Evolutionary conservation across 2,329 filamentous ascomycete genomes (phyloP).

Genomic region (Fusarium luffae): DNA sequence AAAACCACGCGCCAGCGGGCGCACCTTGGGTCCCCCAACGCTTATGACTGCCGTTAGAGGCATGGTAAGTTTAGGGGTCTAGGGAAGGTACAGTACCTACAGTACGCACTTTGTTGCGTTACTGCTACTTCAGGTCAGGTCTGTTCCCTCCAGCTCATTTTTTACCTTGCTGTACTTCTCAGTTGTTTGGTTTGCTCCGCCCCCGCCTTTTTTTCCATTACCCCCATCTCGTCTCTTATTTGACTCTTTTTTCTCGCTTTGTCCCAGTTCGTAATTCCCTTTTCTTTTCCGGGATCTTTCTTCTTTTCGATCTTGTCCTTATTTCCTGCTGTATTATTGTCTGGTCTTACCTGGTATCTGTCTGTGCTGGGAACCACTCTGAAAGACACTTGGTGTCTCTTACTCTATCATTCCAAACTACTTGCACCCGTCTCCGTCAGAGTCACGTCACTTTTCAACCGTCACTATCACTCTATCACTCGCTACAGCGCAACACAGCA

Average conservation of each 20-base stretch:
- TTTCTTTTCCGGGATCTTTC: constrained; percentile 44
- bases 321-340: constrained; percentile 33
- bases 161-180: constrained; percentile 1
- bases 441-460: not conserved
- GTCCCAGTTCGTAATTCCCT: constrained; percentile 40
- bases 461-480: not conserved
- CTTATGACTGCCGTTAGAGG: constrained; percentile 39
- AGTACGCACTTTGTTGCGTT: constrained; percentile 9
- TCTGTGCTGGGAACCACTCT: not conserved
- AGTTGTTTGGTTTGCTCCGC: constrained; percentile 40
- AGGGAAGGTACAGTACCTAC: constrained; percentile 16
- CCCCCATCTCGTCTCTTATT: constrained; percentile 32
- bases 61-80: constrained; percentile 33
- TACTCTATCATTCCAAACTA: not conserved
- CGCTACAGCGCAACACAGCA: not conserved
- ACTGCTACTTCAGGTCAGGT: constrained; percentile 6
- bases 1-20: constrained; percentile 34
- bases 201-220: constrained; percentile 42
- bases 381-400: not conserved
- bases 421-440: not conserved
- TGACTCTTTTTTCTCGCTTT: constrained; percentile 36
- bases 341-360: not conserved
- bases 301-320: constrained; percentile 21
- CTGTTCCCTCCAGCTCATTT: not conserved
- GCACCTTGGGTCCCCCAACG: constrained; percentile 23